Base-by-base conservation (phyloP, 1,284 basidiomycete species). In the Heterobasidion occidentale region DNA sequence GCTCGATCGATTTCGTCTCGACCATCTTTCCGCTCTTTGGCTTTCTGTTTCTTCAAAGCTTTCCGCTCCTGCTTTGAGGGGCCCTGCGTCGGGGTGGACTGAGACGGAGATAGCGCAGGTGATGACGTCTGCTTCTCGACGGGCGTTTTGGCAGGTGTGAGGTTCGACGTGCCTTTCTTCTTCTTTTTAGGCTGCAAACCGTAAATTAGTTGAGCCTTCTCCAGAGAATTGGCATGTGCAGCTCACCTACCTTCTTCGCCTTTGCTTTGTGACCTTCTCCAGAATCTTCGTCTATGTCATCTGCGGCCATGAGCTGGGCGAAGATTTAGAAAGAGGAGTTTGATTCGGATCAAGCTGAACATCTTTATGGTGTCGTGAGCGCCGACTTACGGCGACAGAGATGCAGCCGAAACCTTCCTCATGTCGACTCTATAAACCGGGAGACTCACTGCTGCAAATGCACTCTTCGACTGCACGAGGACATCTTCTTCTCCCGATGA, bases 1-100 rank as follows among this genome's bases (percentile, higher is more conserved):
- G 86, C 92, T 56, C 81, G 77, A 66, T 95, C 92, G 34, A 96
- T 74, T 61, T 95, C 91, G 64, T 94, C 88, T 60, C 74, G 71
- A n/a, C 77, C 89, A 33, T 72, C 78, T 65, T 77, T 85, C 69
- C 77, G 76, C 54, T 71, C 81, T 61, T 82, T 84, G 1, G 73
- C 77, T 62, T 81, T 84, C 1, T 77, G 77, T 63, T 85, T 88
- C 69, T 88, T 88, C 52, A 70, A 65, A 12, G 71, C 72, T 58
- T 74, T 74, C 57, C 68, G 70, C 58, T 71, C 71, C 54, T 69
- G 69, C 62, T 71, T 71, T 1, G 69, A 68, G 58, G 76, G 72
- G 54, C 69, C 74, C 51, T 69, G 58, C 20, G 36, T 60, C 51
- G 57, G 62, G 53, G 54, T 50, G 27, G 56, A 50, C 2, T 59